Evolutionary conservation across 2,329 filamentous ascomycete genomes (phyloP).

Genomic region (Calonectria pauciramosa): DNA sequence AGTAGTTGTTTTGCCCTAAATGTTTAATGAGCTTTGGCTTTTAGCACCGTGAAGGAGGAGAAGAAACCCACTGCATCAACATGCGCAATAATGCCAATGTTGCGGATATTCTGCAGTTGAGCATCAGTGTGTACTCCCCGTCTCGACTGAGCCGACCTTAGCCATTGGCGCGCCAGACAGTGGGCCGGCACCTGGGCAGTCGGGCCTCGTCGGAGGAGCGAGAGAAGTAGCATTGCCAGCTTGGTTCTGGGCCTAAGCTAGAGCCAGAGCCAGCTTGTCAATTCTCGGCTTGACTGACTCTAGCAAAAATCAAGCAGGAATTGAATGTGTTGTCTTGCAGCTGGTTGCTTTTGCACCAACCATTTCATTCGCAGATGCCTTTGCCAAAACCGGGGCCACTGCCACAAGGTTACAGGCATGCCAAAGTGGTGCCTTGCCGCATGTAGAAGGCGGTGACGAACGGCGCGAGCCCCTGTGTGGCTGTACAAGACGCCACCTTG

Average conservation of each 20-base stretch:
- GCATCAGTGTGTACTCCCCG: constrained; percentile 41
- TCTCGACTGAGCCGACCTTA: constrained; percentile 30
- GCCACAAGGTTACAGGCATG: neutral
- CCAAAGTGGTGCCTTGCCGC: neutral
- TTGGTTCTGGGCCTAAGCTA: constrained; percentile 4
- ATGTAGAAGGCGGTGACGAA: constrained; percentile 28
- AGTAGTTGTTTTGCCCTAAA: constrained; percentile 92
- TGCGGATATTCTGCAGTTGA: constrained; percentile 74
- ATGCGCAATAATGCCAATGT: constrained; percentile 98
- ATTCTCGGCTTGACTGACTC: constrained; percentile 19
- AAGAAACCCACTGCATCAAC: constrained; percentile 81
- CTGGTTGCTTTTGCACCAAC: constrained; percentile 31
- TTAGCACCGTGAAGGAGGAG: neutral
- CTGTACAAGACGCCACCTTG: constrained; percentile 19
- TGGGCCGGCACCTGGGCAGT: constrained; percentile 36
- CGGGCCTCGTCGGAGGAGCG: constrained; percentile 40
- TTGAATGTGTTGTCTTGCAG: constrained; percentile 24
- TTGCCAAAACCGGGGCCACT: constrained; percentile 16
- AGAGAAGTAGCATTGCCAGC: constrained; percentile 42
- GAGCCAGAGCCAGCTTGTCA: constrained; percentile 35
- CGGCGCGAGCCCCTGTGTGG: constrained; percentile 27
- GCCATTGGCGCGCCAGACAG: constrained; percentile 41
- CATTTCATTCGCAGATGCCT: constrained; percentile 32
- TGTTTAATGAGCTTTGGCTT: constrained; percentile 6
- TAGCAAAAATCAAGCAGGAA: constrained; percentile 17